phyloP scores from a whole-genome alignment of 1,284 basidiomycete species.

The Peniophora sp. region DNA sequence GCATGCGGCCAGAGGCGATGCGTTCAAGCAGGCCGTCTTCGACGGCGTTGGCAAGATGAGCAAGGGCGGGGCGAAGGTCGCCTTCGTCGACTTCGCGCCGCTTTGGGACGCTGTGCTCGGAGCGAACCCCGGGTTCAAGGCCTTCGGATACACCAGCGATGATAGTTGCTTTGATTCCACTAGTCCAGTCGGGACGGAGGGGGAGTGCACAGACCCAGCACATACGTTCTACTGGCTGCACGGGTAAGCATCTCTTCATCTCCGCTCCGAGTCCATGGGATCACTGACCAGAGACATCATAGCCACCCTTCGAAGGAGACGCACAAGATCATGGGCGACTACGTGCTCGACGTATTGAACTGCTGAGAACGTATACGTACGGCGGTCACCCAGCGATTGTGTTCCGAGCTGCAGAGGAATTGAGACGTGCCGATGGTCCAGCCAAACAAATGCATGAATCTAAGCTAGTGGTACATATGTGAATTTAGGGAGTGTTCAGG shows the following conservation, averaged over 20 bases:
- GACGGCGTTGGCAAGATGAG: constrained; percentile 12
- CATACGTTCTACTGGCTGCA: constrained; percentile 42
- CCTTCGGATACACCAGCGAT: constrained; percentile 22
- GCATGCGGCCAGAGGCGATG: constrained; percentile 17
- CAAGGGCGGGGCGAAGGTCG: constrained; percentile 12
- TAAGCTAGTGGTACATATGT: too few species aligned
- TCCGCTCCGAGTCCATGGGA: too few species aligned
- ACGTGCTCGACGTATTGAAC: constrained; percentile 32
- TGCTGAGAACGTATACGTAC: too few species aligned
- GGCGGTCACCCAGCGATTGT: too few species aligned
- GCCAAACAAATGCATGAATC: too few species aligned
- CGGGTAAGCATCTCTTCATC: constrained; percentile 25
- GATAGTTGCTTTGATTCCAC: constrained; percentile 13
- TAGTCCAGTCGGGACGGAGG: constrained; percentile 12
- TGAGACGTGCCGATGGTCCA: too few species aligned
- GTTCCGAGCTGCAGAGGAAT: too few species aligned
- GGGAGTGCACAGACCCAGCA: constrained; percentile 30
- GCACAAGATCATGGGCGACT: constrained; percentile 38
- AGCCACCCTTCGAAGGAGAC: constrained; percentile 34
- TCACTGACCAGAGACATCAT: too few species aligned
- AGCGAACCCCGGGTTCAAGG: constrained; percentile 17
- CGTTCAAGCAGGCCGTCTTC: constrained; percentile 20
- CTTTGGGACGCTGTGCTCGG: constrained; percentile 22
- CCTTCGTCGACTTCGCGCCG: constrained; percentile 18
- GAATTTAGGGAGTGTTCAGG: too few species aligned